Conservation (phyloP, 495 filamentous ascomycete species). For the Margaritispora aquatica region DNA sequence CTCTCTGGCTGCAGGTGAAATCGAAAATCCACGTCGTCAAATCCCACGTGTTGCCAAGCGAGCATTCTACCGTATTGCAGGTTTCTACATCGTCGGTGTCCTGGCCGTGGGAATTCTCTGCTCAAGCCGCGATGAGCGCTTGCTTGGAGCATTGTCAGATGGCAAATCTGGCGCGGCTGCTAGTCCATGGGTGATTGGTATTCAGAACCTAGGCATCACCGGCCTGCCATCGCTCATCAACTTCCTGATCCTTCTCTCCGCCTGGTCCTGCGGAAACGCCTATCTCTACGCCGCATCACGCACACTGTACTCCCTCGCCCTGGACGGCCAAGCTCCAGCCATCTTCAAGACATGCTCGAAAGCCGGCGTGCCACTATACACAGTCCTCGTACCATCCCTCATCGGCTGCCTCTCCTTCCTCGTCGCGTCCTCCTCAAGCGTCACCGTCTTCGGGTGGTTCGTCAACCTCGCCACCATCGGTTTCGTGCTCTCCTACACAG, state of each 20-base stretch:
- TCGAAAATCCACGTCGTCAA: constrained; percentile 36
- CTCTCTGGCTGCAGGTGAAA: constrained; percentile 42
- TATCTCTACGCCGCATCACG: constrained; percentile 53
- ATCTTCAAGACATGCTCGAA: constrained; percentile 48
- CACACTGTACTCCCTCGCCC: constrained; percentile 53
- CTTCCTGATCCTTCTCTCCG: constrained; percentile 61
- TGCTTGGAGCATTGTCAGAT: constrained; percentile 36
- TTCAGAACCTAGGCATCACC: constrained; percentile 53
- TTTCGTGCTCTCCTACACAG: constrained; percentile 49
- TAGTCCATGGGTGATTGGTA: constrained; percentile 67
- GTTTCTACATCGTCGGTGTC: constrained; percentile 51
- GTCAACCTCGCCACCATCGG: constrained; percentile 49
- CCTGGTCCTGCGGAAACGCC: constrained; percentile 64
- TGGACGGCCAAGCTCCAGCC: constrained; percentile 53
- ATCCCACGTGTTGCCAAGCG: constrained; percentile 44
- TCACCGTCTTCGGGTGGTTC: constrained; percentile 52
- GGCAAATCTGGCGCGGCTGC: constrained; percentile 39
- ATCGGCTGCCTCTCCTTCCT: constrained; percentile 52
- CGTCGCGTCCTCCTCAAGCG: constrained; percentile 45
- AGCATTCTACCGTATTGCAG: constrained; percentile 39
- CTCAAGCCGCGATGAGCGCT: constrained; percentile 43
- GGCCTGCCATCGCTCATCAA: constrained; percentile 58
- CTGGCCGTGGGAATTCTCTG: constrained; percentile 49
- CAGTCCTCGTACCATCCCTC: constrained; percentile 39
- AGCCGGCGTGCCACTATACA: constrained; percentile 54